Conservation (phyloP, 805 yeast genomes). For the Zygotorulaspora florentina region DNA sequence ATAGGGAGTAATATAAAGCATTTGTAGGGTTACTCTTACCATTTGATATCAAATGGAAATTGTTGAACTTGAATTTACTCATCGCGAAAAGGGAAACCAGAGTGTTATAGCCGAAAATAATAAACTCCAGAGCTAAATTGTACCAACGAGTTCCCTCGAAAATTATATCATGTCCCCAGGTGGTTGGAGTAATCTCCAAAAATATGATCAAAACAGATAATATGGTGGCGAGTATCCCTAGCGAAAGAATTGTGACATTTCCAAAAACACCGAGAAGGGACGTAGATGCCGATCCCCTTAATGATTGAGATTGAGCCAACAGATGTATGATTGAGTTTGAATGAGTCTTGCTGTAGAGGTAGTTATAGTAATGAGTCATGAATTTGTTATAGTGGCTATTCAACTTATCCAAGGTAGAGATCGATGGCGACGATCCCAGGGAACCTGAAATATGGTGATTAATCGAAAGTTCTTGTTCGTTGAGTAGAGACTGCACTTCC, state of each 20-base stretch:
- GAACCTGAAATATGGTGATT: constrained; percentile 9
- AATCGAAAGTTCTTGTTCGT: constrained; percentile 15
- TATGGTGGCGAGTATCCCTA: constrained; percentile 15
- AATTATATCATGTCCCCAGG: constrained; percentile 25
- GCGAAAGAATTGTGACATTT: constrained; percentile 6
- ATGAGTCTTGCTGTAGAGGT: constrained; percentile 24
- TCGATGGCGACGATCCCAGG: constrained; percentile 2
- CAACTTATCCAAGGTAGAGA: constrained; percentile 21
- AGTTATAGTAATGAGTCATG: constrained; percentile 30
- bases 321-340: constrained; percentile 28
- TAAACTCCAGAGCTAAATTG: constrained; percentile 21
- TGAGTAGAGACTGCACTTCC: constrained; percentile 25
- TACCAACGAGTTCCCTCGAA: constrained; percentile 21
- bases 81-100: constrained; percentile 31
- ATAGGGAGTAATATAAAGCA: constrained; percentile 31
- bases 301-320: constrained; percentile 25
- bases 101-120: constrained; percentile 28
- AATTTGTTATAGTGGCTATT: constrained; percentile 30
- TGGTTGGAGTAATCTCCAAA: constrained; percentile 27
- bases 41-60: constrained; percentile 32
- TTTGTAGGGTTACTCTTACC: constrained; percentile 34
- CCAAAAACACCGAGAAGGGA: constrained; percentile 5
- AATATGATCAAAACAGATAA: constrained; percentile 21
- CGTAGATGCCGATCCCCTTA: constrained; percentile 11
- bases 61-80: constrained; percentile 32